phyloP scores from a whole-genome alignment of 306 rosid genomes.

The Inga laurina region DNA sequence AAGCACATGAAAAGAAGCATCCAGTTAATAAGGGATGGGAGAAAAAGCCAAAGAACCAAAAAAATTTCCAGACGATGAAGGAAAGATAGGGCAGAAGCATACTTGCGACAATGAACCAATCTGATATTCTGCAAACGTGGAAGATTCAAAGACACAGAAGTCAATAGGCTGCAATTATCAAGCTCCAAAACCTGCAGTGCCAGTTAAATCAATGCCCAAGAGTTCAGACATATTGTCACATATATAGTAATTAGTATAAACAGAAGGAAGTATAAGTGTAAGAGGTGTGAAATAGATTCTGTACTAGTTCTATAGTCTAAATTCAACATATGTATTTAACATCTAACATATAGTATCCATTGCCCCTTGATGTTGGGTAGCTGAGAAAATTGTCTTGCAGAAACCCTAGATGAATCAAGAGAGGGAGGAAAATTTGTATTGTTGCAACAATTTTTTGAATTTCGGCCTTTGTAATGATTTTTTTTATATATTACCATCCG shows the following conservation, averaged over 20 bases:
- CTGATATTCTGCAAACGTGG: constrained; percentile 82
- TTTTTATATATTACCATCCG: neutral
- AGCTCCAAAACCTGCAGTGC: constrained; percentile 89
- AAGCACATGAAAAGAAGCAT: neutral
- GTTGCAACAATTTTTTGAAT: neutral
- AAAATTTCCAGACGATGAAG: neutral
- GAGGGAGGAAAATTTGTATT: neutral
- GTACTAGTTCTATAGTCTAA: neutral
- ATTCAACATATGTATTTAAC: neutral
- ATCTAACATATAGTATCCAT: neutral
- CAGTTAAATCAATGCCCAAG: constrained; percentile 15
- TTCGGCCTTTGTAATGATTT: neutral
- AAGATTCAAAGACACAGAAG: constrained; percentile 86
- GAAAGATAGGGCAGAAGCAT: constrained; percentile 32
- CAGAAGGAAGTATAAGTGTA: neutral
- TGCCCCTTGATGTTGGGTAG: neutral
- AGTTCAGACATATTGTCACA: constrained; percentile 1
- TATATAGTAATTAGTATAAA: neutral
- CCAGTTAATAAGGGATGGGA: neutral
- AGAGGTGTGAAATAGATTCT: neutral
- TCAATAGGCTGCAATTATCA: constrained; percentile 86
- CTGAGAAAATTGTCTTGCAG: neutral
- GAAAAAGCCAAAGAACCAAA: neutral
- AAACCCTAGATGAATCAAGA: neutral
- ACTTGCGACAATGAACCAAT: constrained; percentile 99